Conservation (phyloP, 73 alveolate species). For the Paramecium bursaria region DNA sequence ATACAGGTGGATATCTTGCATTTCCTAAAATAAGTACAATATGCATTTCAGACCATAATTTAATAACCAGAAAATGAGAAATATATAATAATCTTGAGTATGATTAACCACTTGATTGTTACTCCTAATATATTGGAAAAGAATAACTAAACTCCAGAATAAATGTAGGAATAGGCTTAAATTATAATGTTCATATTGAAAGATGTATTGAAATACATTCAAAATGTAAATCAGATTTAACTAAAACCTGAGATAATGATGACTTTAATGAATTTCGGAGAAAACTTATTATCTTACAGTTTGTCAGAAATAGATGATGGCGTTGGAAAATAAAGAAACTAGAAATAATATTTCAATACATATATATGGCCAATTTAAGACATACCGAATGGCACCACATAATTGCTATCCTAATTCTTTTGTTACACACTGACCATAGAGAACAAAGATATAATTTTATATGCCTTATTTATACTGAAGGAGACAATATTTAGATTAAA, state of each 20-base stretch:
- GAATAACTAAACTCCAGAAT: not conserved
- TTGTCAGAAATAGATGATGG: slow-evolving; percentile 39
- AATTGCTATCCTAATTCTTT: not conserved
- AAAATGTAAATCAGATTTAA: not conserved
- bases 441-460: slow-evolving; percentile 35
- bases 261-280: slow-evolving; percentile 49
- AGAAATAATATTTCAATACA: not conserved
- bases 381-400: not conserved
- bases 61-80: slow-evolving; percentile 5
- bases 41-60: slow-evolving; percentile 6
- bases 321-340: slow-evolving; percentile 43
- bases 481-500: slow-evolving; percentile 34
- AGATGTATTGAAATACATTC: not conserved
- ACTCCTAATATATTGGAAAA: slow-evolving; percentile 39
- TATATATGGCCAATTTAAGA: not conserved
- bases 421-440: not conserved
- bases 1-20: not conserved
- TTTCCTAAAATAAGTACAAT: slow-evolving; percentile 3
- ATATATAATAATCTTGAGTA: slow-evolving; percentile 21
- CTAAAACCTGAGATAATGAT: slow-evolving; percentile 13
- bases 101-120: slow-evolving; percentile 15
- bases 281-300: slow-evolving; percentile 2
- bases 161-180: not conserved
- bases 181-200: not conserved
- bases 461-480: slow-evolving; percentile 21